phyloP scores from a whole-genome alignment of 2,329 filamentous ascomycete species.

The Xylariales sp. region DNA sequence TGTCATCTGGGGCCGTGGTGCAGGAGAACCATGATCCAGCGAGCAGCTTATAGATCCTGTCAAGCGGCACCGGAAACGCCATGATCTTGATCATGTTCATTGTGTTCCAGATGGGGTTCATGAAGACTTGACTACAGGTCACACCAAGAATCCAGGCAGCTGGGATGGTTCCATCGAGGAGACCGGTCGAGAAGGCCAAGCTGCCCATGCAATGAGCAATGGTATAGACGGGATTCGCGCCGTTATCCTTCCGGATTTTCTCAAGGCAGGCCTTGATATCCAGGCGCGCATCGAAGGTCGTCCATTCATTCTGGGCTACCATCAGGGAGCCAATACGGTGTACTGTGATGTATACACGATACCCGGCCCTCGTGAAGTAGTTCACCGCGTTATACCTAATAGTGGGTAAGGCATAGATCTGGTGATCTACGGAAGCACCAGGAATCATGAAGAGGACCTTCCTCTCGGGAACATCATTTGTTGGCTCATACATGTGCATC shows the following conservation, averaged over 20 bases:
- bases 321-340: conserved; percentile 53
- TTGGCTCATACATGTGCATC: conserved; percentile 55
- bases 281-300: conserved; percentile 54
- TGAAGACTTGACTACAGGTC: conserved; percentile 57
- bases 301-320: conserved; percentile 48
- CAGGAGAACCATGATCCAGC: conserved; percentile 54
- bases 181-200: conserved; percentile 52
- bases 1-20: conserved; percentile 40
- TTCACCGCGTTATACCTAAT: conserved; percentile 60
- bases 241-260: conserved; percentile 39
- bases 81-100: conserved; percentile 53
- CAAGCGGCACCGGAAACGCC: conserved; percentile 42
- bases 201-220: conserved; percentile 62
- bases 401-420: conserved; percentile 58
- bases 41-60: conserved; percentile 41
- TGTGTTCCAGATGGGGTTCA: conserved; percentile 55
- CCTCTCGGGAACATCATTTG: conserved; percentile 29
- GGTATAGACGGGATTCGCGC: conserved; percentile 44
- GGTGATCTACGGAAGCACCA: conserved; percentile 58
- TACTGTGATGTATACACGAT: conserved; percentile 54
- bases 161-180: conserved; percentile 58
- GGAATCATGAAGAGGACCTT: conserved; percentile 57
- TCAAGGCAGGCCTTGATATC: conserved; percentile 54
- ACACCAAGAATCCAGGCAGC: conserved; percentile 53
- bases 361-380: conserved; percentile 56